Evolutionary conservation across 495 filamentous ascomycete genomes (phyloP), one percentile per base, ranked within the genome.

Genomic region (Chlorociboria aeruginascens): DNA sequence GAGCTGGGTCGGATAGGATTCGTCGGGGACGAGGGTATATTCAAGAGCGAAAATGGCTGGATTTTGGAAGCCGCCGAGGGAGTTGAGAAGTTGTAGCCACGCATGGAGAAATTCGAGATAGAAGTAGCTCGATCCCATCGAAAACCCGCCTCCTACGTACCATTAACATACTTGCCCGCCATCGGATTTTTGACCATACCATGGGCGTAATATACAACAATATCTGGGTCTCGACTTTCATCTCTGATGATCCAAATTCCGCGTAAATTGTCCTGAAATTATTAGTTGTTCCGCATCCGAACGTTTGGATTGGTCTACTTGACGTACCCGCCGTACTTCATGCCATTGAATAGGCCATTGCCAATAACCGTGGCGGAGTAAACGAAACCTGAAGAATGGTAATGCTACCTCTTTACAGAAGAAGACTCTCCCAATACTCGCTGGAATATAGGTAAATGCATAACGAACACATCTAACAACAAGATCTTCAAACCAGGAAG

Each of bases 11-110:
- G 85, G 85, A 54, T 82, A 88, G 8, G 66, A 66, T 32, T 72
- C 70, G 49, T 85, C 80, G 9, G 85, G 85, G n/a, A 86, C 82
- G 1, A 89, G 70, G 7, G 79, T 82, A 57, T 89, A 89, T 44
- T 89, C 84, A 6, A 89, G 63, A 1, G 81, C 76, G 57, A 89
- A 82, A n/a, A 89, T 71, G 12, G 83, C 81, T 3, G 85, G 85
- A 56, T 87, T 88, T 11, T 57, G 42, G 56, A 81, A 86, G 11
- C 82, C 81, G 33, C 34, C 7, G 32, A 66, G 60, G 12, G 71
- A 62, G 29, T 68, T 63, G 32, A 89, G 64, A 0, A 81, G 58
- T 36, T 63, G 69, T 12, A 79, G 54, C 78, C 77, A 85, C 25
- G 78, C 72, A 32, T 85, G 57, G 13, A 89, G 67, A 53, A 89